Evolutionary conservation across 2,329 filamentous ascomycete species (phyloP), one percentile per base, ranked within the genome.

Genomic region (Xylariaceae sp.): DNA sequence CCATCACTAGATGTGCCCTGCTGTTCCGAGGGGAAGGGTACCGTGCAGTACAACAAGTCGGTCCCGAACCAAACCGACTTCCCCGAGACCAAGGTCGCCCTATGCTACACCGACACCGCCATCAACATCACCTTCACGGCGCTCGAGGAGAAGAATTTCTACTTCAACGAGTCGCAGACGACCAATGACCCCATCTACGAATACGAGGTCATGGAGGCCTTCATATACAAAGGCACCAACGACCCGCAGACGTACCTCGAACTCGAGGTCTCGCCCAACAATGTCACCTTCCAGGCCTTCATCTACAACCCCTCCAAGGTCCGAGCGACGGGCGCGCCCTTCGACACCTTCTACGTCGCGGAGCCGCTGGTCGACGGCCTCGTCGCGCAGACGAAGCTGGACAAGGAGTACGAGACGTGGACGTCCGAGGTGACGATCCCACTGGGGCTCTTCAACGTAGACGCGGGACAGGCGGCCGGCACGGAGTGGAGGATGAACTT

Each of bases 401-500:
- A 71, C 49, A 61, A 48, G 42, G 36, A 44, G 1, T 57, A 50
- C 0, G 38, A 64, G 39, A 62, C 50, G 9, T 75, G 72, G 72
- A 49, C 57, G 2, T 73, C 71, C 35, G 45, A 59, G 3, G 63
- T 64, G 4, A 54, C 44, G 19, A 67, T 75, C 30, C 72, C 72
- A 0, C 56, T 74, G n/a, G 69, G 63, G 3, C 56, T 74, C 8
- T 75, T 74, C 60, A 74, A 73, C 41, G 67, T 74, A 19, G 67
- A 73, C 41, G 44, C 56, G 3, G 67, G 68, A 31, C 44, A 55
- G 47, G 69, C 67, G 2, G 55, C 59, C 45, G 67, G 68, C 17
- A 73, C 69, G 1, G 39, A 60, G 45, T 75, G 72, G 72, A 62
- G 72, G 43, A 74, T 74, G 70, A 74, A 75, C 52, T 75, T 75